These are phyloP conservation scores for Meyerozyma smithsonii DNA, from an alignment of 1,139 yeast genomes.

Conservation along the genomic window DNA sequence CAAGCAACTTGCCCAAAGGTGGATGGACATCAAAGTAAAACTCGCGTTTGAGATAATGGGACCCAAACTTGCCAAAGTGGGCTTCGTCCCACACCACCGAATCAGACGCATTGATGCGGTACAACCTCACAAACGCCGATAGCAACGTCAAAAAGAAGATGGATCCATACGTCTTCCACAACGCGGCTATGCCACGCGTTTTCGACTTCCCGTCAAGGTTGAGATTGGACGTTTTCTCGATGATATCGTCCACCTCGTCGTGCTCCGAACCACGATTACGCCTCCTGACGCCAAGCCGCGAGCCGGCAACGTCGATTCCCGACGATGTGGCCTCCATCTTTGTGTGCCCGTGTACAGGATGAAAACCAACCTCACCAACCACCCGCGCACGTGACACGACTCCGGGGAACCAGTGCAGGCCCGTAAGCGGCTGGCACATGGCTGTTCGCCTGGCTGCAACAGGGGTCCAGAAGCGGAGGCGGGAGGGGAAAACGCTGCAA, in stretches of 20 bases:
- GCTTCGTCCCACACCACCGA: slow-evolving; percentile 66
- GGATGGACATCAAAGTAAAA: slow-evolving; percentile 98
- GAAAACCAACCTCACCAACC: too few species aligned
- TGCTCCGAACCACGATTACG: not conserved
- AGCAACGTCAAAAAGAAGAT: slow-evolving; percentile 39
- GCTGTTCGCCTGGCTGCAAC: too few species aligned
- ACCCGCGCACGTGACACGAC: too few species aligned
- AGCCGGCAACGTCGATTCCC: not conserved
- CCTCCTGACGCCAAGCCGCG: not conserved
- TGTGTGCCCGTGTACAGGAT: not conserved
- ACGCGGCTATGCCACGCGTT: slow-evolving; percentile 3
- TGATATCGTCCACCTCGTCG: not conserved
- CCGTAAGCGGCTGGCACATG: too few species aligned
- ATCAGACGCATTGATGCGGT: slow-evolving; percentile 45
- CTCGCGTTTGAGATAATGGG: slow-evolving; percentile 86
- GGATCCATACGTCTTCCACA: not conserved
- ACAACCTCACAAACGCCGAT: slow-evolving; percentile 49
- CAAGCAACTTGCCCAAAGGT: slow-evolving; percentile 95
- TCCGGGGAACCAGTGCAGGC: too few species aligned
- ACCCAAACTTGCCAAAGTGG: slow-evolving; percentile 90
- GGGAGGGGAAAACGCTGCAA: too few species aligned
- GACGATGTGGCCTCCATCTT: not conserved
- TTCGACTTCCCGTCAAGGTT: not conserved
- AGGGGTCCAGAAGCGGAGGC: too few species aligned
- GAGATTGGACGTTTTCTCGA: not conserved